phyloP scores from a whole-genome alignment of 1,284 basidiomycete genomes.

The Volvariella volvacea region DNA sequence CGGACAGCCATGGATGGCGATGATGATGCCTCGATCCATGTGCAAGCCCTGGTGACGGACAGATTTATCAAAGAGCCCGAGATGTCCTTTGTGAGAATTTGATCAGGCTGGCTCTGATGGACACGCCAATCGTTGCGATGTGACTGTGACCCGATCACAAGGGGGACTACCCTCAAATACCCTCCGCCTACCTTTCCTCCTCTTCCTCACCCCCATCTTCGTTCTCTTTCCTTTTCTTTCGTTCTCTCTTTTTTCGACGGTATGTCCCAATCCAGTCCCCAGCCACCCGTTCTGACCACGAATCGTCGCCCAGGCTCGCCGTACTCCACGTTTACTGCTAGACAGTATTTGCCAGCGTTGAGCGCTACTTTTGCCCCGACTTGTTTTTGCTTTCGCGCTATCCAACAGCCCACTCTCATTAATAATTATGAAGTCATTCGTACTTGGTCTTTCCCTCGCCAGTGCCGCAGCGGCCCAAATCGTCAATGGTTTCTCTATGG shows the following conservation, averaged over 20 bases:
- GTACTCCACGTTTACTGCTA: conserved; percentile 41
- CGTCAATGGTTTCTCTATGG: conserved; percentile 44
- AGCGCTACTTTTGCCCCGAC: conserved; percentile 49
- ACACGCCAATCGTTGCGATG: conserved; percentile 29
- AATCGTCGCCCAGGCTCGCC: conserved; percentile 34
- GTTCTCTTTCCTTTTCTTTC: conserved; percentile 33
- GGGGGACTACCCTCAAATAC: conserved; percentile 23
- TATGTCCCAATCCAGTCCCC: conserved; percentile 17
- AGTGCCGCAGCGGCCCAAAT: conserved; percentile 51
- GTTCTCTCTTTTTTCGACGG: conserved; percentile 34
- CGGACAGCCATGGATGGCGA: too few relatives aligned
- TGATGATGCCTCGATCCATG: conserved; percentile 8
- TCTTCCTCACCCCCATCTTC: conserved; percentile 31
- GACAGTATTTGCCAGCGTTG: conserved; percentile 64
- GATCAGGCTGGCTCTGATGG: conserved; percentile 23
- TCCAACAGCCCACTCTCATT: background rate
- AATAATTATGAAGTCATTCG: conserved; percentile 52
- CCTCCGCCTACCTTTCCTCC: conserved; percentile 9
- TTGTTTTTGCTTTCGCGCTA: conserved; percentile 26
- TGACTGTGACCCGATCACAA: conserved; percentile 18
- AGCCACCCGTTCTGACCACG: conserved; percentile 1
- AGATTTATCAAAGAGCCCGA: conserved; percentile 20
- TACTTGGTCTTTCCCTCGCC: conserved; percentile 51
- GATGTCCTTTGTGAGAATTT: conserved; percentile 27
- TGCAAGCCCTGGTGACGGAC: conserved; percentile 6